Evolutionary conservation across 1,284 basidiomycete species (phyloP).

Genomic region (Marasmius sp.): DNA sequence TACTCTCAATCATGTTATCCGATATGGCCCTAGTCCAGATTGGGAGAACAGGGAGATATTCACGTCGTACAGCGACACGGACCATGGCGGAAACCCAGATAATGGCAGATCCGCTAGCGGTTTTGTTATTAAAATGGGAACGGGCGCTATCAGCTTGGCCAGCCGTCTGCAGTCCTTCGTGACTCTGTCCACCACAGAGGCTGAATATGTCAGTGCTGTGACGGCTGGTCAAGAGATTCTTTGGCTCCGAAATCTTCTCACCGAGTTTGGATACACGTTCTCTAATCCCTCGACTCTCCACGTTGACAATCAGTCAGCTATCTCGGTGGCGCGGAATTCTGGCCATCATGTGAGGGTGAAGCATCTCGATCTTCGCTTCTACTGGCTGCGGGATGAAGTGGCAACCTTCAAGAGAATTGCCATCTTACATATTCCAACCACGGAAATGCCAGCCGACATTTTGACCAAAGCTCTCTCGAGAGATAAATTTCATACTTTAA

Average conservation of each 20-base stretch:
- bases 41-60: slow-evolving; percentile 2
- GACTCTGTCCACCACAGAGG: slow-evolving; percentile 40
- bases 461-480: slow-evolving; percentile 25
- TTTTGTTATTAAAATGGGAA: slow-evolving; percentile 23
- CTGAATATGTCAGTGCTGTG: slow-evolving; percentile 39
- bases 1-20: slow-evolving; percentile 15
- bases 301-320: slow-evolving; percentile 9
- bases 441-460: slow-evolving; percentile 27
- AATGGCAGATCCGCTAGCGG: slow-evolving; percentile 25
- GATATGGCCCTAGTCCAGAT: neutral
- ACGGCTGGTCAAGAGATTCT: slow-evolving; percentile 32
- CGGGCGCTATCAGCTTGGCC: slow-evolving; percentile 37
- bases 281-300: slow-evolving; percentile 18
- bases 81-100: slow-evolving; percentile 24
- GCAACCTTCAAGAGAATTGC: slow-evolving; percentile 13
- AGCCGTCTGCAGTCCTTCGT: slow-evolving; percentile 35
- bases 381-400: slow-evolving; percentile 33
- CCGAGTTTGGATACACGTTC: slow-evolving; percentile 23
- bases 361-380: slow-evolving; percentile 35
- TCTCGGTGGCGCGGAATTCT: slow-evolving; percentile 4
- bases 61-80: slow-evolving; percentile 18
- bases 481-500: neutral
- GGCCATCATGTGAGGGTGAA: slow-evolving; percentile 28
- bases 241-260: slow-evolving; percentile 35
- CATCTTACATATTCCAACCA: slow-evolving; percentile 15